These are phyloP conservation scores for Taphrina communis DNA, from an alignment of 1,139 yeast species.

Conservation along the genomic window DNA sequence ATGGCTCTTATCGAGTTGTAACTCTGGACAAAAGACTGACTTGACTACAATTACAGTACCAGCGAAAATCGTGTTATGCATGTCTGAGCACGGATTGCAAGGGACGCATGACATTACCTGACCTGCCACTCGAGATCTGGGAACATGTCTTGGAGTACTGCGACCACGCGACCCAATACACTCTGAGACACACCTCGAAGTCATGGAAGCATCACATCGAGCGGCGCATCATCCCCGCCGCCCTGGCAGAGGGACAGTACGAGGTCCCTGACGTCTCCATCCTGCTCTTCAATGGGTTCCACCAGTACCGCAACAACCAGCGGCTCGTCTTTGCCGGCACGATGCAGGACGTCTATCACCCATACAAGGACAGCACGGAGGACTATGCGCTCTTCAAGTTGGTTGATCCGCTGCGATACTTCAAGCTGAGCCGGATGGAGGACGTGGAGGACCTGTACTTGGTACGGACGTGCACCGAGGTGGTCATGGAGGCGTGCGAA, in stretches of 20 bases:
- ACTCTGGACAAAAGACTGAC: no score
- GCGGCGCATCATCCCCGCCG: conserved; percentile 8
- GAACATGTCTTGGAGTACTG: conserved; percentile 22
- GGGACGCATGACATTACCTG: conserved; percentile 18
- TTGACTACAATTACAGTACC: not conserved
- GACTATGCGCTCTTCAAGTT: conserved; percentile 31
- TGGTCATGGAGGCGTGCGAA: conserved; percentile 4
- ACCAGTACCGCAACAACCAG: conserved; percentile 27
- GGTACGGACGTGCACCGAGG: conserved; percentile 7
- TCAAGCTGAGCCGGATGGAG: conserved; percentile 33
- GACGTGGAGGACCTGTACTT: conserved; percentile 26
- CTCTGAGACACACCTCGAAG: conserved; percentile 7
- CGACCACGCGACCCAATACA: conserved; percentile 25
- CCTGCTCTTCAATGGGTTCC: conserved; percentile 38
- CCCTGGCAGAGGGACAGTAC: conserved; percentile 5
- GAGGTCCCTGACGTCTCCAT: conserved; percentile 24
- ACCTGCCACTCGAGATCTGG: conserved; percentile 35
- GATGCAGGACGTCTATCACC: conserved; percentile 19
- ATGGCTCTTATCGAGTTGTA: no score
- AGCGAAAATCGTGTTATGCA: not conserved
- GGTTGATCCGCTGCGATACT: conserved; percentile 31
- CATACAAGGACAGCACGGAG: conserved; percentile 21
- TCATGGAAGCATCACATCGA: conserved; percentile 31
- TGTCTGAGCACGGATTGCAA: not conserved
- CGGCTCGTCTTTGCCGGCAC: conserved; percentile 12